These are phyloP conservation scores for Aspergillus ibericus DNA, from an alignment of 2,329 filamentous ascomycete genomes.

Conservation along the genomic window DNA sequence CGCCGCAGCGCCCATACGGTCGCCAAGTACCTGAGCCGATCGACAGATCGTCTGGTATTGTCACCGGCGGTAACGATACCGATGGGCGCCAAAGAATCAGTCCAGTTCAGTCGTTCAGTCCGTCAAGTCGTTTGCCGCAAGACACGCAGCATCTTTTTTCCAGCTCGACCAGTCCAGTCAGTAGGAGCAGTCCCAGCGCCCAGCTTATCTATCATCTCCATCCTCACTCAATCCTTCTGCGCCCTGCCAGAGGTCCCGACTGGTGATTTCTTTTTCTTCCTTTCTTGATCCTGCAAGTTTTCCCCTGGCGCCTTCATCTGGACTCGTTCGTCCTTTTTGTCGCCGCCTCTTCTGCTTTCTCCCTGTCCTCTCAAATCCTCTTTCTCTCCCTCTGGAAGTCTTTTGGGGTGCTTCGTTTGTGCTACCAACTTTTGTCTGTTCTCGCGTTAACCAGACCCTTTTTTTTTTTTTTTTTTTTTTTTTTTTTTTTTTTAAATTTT, in stretches of 20 bases:
- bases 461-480: constrained; percentile 21
- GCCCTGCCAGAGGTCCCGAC: background rate
- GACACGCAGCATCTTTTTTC: constrained; percentile 27
- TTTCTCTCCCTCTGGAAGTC: background rate
- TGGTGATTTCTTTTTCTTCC: constrained; percentile 9
- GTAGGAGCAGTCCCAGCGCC: too few species aligned
- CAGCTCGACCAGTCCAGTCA: constrained; percentile 13
- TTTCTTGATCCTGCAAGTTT: constrained; percentile 8
- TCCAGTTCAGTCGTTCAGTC: too few species aligned
- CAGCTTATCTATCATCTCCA: constrained; percentile 19
- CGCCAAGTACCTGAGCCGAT: constrained; percentile 16
- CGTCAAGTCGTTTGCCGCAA: constrained; percentile 13
- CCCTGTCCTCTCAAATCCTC: constrained; percentile 1
- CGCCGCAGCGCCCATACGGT: constrained; percentile 10
- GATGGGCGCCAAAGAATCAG: background rate
- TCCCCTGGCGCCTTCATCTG: constrained; percentile 5
- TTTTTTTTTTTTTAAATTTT: constrained; percentile 20
- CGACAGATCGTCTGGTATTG: constrained; percentile 23
- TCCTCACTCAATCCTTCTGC: constrained; percentile 2
- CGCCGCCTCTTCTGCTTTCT: constrained; percentile 7
- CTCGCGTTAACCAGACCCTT: constrained; percentile 3
- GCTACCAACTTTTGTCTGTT: constrained; percentile 3
- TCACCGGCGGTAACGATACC: constrained; percentile 12
- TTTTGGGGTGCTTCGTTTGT: constrained; percentile 8
- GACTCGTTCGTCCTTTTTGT: constrained; percentile 8